Conservation (phyloP, 768 basidiomycete species). For the Phaeotremella fagi region DNA sequence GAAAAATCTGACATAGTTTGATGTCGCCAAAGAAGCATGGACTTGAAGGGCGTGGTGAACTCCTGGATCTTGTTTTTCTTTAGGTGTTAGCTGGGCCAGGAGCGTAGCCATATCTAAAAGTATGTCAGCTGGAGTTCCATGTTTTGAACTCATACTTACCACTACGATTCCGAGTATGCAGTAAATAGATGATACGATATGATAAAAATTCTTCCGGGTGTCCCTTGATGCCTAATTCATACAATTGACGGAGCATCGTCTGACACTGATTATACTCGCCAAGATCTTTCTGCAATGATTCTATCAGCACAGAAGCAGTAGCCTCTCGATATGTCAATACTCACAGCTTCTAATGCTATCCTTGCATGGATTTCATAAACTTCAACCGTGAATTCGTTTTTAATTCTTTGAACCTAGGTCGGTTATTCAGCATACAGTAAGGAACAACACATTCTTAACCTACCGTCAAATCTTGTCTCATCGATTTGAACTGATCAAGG, state of each 20-base stretch:
- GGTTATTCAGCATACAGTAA: background rate
- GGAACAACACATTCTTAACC: conserved; percentile 40
- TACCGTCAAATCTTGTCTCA: conserved; percentile 95
- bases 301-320: conserved; percentile 5
- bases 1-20: conserved; percentile 92
- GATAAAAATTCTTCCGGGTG: conserved; percentile 94
- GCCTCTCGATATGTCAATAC: conserved; percentile 33
- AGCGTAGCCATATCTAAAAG: conserved; percentile 82
- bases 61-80: conserved; percentile 73
- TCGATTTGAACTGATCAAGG: conserved; percentile 95
- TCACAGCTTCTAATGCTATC: conserved; percentile 86
- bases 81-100: conserved; percentile 92
- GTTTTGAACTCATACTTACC: conserved; percentile 59
- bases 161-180: conserved; percentile 88
- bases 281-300: conserved; percentile 70
- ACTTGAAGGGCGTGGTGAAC: conserved; percentile 86
- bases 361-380: conserved; percentile 98
- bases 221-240: conserved; percentile 87
- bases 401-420: conserved; percentile 91
- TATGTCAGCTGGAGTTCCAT: background rate
- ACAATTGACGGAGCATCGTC: conserved; percentile 77
- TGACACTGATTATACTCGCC: conserved; percentile 99
- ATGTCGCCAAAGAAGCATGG: conserved; percentile 80
- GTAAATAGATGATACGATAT: conserved; percentile 91
- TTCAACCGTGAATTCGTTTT: conserved; percentile 93